Conservation (phyloP, 805 yeast species). For the Suhomyces faveliae region DNA sequence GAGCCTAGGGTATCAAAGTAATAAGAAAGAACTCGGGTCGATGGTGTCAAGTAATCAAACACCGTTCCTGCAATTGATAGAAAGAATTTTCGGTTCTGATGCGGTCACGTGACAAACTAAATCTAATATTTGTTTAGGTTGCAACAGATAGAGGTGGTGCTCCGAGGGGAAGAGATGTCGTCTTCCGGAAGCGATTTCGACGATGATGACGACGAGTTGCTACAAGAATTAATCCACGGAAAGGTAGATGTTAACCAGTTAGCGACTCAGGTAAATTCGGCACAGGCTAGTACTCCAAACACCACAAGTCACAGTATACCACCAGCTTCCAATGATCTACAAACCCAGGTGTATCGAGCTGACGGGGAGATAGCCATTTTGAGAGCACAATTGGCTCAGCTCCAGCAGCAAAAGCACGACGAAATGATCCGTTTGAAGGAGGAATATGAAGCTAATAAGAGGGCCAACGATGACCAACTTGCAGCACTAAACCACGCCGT, state of each 20-base stretch:
- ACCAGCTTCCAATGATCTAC: constrained; percentile 13
- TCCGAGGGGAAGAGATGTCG: neutral
- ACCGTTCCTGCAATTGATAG: neutral
- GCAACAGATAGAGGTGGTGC: neutral
- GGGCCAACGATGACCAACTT: constrained; percentile 30
- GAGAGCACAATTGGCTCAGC: constrained; percentile 56
- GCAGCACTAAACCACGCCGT: constrained; percentile 29
- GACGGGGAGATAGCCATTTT: constrained; percentile 82
- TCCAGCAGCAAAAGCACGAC: constrained; percentile 39
- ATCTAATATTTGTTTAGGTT: neutral
- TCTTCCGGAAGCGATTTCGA: constrained; percentile 32
- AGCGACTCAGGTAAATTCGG: neutral
- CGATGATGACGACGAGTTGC: constrained; percentile 44
- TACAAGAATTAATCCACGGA: constrained; percentile 46
- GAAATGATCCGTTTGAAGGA: constrained; percentile 32
- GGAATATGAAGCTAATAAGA: constrained; percentile 14
- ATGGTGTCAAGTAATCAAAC: neutral
- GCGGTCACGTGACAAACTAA: neutral
- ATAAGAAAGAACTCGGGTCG: neutral
- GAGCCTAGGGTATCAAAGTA: too few relatives aligned
- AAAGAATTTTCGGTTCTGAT: constrained; percentile 3
- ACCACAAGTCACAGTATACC: neutral
- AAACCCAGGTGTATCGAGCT: constrained; percentile 45
- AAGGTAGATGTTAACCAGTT: constrained; percentile 9
- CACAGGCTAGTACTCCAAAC: neutral